Base-by-base conservation (phyloP, 2,329 filamentous ascomycete genomes). In the Beauveria sp. region DNA sequence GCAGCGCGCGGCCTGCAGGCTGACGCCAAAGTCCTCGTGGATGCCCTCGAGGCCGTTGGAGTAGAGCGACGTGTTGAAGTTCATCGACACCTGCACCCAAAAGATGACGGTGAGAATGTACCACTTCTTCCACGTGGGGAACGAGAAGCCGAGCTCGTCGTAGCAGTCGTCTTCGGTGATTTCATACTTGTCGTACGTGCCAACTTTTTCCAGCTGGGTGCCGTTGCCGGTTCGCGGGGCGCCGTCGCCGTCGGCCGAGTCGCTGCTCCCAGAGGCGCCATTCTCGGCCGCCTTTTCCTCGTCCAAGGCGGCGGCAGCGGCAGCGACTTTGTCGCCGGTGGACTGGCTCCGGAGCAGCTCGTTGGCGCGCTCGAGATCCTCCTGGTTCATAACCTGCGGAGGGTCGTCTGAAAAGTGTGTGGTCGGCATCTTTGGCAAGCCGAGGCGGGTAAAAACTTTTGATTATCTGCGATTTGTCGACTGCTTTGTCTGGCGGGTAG, bases 41-140 rank as follows among this genome's bases (percentile, higher is more conserved):
- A 91, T 89, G 26, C 87, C 87, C 1, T 71, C 69, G 30, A 89
- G 76, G 52, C 84, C 88, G 66, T 90, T 90, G 24, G 86, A 89
- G 74, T 90, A 90, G 7, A 90, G 78, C 56, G 84, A 87, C 3
- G 87, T 89, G 75, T 90, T 90, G 78, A 90, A 89, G 76, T 90
- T 90, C 87, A 90, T 90, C 3, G 87, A 90, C 1, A 85, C 83
- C 70, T 90, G 88, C 5, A 90, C 86, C 66, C 86, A 76, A 76
- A 90, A 90, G 71, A 90, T 88, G 70, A 90, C 80, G n/a, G 80
- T 80, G 61, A 90, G 80, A 67, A 90, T 88, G 68, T 78, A 83
- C 87, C 88, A 91, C 74, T 91, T 91, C 74, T 84, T 87, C 75
- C 74, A 80, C 14, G 65, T 71, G 0, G 85, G 75, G 64, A 83